A percentile compares a stretch with the other conserved stretches of the same genome.
phyloP scores from a whole-genome alignment of 306 rosid species.

The Castanea mollissima region DNA sequence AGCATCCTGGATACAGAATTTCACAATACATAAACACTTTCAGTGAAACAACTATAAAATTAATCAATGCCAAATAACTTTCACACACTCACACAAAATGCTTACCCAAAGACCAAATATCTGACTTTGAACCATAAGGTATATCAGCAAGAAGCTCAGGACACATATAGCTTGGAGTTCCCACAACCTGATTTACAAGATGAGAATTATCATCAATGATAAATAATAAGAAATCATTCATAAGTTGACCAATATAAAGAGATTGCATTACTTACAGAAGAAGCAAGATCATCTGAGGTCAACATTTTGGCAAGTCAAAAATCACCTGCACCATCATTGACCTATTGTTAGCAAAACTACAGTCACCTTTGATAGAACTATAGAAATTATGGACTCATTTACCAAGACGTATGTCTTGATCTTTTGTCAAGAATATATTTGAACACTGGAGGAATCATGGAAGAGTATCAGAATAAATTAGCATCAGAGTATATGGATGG shows the following conservation, averaged over 20 bases:
- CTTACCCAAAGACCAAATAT: conserved; percentile 98
- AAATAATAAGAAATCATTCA: conserved; percentile 7
- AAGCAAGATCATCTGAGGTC: conserved; percentile 97
- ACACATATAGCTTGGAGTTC: conserved; percentile 99
- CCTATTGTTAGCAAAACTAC: conserved; percentile 31
- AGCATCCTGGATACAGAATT: conserved; percentile 74
- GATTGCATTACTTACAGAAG: conserved; percentile 67
- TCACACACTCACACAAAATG: background rate
- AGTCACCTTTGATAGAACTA: background rate
- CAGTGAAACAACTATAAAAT: conserved; percentile 14
- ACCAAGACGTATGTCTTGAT: conserved; percentile 94
- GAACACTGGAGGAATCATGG: conserved; percentile 71
- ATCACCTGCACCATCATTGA: conserved; percentile 69
- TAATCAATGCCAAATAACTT: conserved; percentile 12
- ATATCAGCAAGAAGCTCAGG: conserved; percentile 99
- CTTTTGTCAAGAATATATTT: conserved; percentile 95
- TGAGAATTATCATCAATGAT: conserved; percentile 2
- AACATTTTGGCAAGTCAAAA: conserved; percentile 96
- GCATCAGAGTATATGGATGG: conserved; percentile 4
- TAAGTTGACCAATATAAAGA: conserved; percentile 14
- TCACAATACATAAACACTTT: conserved; percentile 14
- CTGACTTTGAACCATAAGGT: conserved; percentile 98
- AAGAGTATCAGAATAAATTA: conserved; percentile 35
- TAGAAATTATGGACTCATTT: conserved; percentile 34
- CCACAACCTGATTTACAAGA: conserved; percentile 71